Evolutionary conservation across 2,329 filamentous ascomycete genomes (phyloP), one percentile per base, ranked within the genome.

Genomic region (Pseudocercospora musae): DNA sequence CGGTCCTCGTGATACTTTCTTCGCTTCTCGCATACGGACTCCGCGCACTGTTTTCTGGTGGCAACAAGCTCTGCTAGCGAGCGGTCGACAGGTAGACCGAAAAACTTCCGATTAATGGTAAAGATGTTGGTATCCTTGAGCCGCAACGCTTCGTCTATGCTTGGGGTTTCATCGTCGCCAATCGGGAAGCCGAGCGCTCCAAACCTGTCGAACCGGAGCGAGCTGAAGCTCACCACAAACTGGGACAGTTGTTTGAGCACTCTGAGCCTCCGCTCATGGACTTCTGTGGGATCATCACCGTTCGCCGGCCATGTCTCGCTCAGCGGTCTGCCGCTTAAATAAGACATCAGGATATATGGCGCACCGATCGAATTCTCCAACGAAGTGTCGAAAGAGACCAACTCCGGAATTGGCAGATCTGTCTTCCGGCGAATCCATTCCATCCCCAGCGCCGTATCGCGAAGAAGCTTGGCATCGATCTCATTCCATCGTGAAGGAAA

Each of bases 321-420:
- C 18, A 64, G 29, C 2, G 46, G 27, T 31, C 25, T 63, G 8
- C 61, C 66, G 4, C 60, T 42, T 6, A 67, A 27, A 29, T 56
- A 68, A 4, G 58, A 58, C 66, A 67, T 68, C 21, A 66, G 31
- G 9, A 63, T 67, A 27, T 66, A 68, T 8, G 66, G 66, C n/a
- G 63, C 59, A 11, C 31, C 58, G 27, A 68, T 61, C 48, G 66
- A 63, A 20, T 67, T 68, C 23, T 64, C 60, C 57, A 63, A 53
- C 4, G 49, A 49, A 21, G 37, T 42, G 31, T 66, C 61, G 23
- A 62, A 67, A 9, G 60, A 54, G 8, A 67, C 40, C 33, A 68
- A 40, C 20, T 58, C 54, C 11, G 66, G 65, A 20, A 64, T 57
- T 1, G 66, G 66, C 18, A 68, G 27, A 5, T 52, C 27, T 8